A percentile compares a stretch with the other conserved stretches of the same genome.
These are phyloP conservation scores for Fraxinus latifolia DNA, from an alignment of 305 asterid species.

Conservation along the genomic window DNA sequence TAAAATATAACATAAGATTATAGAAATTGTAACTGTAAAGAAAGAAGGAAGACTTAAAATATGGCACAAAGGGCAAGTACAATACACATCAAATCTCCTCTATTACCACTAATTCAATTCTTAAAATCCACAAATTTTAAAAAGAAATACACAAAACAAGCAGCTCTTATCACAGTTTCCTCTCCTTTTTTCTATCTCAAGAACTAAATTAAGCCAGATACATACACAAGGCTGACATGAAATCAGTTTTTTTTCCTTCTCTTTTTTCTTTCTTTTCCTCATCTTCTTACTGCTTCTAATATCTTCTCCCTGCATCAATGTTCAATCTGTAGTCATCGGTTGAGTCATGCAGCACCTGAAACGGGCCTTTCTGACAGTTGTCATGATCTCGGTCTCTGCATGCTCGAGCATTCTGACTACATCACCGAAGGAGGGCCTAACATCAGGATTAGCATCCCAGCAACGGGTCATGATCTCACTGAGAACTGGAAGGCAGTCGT, in stretches of 20 bases:
- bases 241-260: slow-evolving; percentile 18
- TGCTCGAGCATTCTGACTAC: slow-evolving; percentile 89
- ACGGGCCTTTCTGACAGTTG: slow-evolving; percentile 86
- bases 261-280: slow-evolving; percentile 17
- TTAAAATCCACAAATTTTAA: slow-evolving; percentile 28
- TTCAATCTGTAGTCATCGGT: slow-evolving; percentile 83
- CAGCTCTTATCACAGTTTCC: slow-evolving; percentile 33
- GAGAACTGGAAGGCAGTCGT: slow-evolving; percentile 74
- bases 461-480: slow-evolving; percentile 85
- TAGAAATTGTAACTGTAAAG: background rate
- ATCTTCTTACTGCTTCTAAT: slow-evolving; percentile 32
- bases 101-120: slow-evolving; percentile 20
- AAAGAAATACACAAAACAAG: slow-evolving; percentile 33
- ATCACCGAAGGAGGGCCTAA: slow-evolving; percentile 76
- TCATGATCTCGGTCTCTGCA: slow-evolving; percentile 88
- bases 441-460: slow-evolving; percentile 87
- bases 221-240: slow-evolving; percentile 29
- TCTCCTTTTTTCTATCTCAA: slow-evolving; percentile 42
- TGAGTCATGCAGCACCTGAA: slow-evolving; percentile 96
- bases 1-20: background rate
- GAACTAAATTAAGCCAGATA: slow-evolving; percentile 34
- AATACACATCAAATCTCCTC: slow-evolving; percentile 27
- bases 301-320: slow-evolving; percentile 7
- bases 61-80: slow-evolving; percentile 6
- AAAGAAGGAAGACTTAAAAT: background rate